phyloP scores from a whole-genome alignment of 768 basidiomycete genomes.

The Lyophyllum shimeji region DNA sequence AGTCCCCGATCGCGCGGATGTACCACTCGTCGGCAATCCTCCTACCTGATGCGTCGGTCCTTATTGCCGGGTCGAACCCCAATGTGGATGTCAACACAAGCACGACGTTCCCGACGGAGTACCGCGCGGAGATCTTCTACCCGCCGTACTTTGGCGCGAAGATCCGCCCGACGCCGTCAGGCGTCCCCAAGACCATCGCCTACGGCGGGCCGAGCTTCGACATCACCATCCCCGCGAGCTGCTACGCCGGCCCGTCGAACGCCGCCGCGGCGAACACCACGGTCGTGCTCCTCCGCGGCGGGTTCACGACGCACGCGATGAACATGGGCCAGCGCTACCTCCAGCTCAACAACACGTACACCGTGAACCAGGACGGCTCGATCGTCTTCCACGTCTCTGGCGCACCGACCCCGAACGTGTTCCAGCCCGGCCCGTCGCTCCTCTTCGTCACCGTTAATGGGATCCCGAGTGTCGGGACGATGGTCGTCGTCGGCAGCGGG shows the following conservation, averaged over 20 bases:
- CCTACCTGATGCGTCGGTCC: constrained; percentile 81
- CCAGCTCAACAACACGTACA: constrained; percentile 85
- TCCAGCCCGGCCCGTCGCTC: constrained; percentile 88
- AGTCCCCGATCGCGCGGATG: constrained; percentile 70
- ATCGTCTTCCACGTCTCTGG: constrained; percentile 81
- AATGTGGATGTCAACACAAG: constrained; percentile 76
- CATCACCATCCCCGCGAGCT: constrained; percentile 62
- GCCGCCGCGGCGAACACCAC: constrained; percentile 72
- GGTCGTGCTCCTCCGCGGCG: constrained; percentile 79
- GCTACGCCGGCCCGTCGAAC: constrained; percentile 68
- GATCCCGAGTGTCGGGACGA: constrained; percentile 77
- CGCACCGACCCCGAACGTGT: constrained; percentile 78
- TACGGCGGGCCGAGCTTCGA: constrained; percentile 88
- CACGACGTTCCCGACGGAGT: constrained; percentile 73
- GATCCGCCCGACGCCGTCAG: constrained; percentile 66
- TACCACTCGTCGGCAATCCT: constrained; percentile 94
- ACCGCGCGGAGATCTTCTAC: constrained; percentile 87
- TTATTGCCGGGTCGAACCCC: constrained; percentile 92
- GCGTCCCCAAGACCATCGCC: constrained; percentile 68
- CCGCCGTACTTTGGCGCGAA: constrained; percentile 80
- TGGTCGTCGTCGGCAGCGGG: constrained; percentile 79
- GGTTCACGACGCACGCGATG: constrained; percentile 85
- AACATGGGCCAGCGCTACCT: constrained; percentile 85
- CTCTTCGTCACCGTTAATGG: constrained; percentile 83
- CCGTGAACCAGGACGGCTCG: constrained; percentile 73